Percentiles rank a stretch among this genome's conserved stretches.
These are phyloP conservation scores for Hanseniaspora lindneri DNA, from an alignment of 805 yeast genomes.

Conservation along the genomic window DNA sequence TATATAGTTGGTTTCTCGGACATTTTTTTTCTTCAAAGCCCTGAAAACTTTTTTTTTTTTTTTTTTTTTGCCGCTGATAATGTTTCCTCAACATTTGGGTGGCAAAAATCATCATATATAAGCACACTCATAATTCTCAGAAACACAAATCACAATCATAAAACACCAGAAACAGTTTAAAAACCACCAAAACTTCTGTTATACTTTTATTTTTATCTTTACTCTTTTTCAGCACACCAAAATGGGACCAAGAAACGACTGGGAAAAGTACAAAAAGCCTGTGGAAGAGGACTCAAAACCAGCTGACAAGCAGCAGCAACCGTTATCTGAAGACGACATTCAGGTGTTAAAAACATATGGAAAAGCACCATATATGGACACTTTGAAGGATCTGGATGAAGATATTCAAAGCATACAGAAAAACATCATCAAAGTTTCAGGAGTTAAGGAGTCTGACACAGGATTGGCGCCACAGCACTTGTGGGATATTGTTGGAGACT, in stretches of 20 bases:
- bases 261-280: constrained; percentile 96
- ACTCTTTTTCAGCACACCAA: not conserved
- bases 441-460: constrained; percentile 89
- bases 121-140: too few species aligned
- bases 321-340: constrained; percentile 90
- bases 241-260: constrained; percentile 89
- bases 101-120: too few species aligned
- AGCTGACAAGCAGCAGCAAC: constrained; percentile 61
- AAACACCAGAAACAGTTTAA: too few species aligned
- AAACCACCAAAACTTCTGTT: too few species aligned
- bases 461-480: constrained; percentile 94
- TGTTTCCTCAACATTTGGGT: too few species aligned
- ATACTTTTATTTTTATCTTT: too few species aligned
- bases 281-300: constrained; percentile 49
- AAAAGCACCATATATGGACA: constrained; percentile 85
- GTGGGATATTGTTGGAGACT: constrained; percentile 97
- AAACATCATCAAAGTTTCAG: constrained; percentile 86
- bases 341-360: constrained; percentile 95
- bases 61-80: too few species aligned
- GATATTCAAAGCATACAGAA: constrained; percentile 77
- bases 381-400: constrained; percentile 69
- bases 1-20: too few species aligned
- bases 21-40: too few species aligned
- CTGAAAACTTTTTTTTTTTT: too few species aligned
- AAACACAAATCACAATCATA: too few species aligned